Conservation (phyloP, 2,329 filamentous ascomycete genomes). For the Ascochyta pisi region DNA sequence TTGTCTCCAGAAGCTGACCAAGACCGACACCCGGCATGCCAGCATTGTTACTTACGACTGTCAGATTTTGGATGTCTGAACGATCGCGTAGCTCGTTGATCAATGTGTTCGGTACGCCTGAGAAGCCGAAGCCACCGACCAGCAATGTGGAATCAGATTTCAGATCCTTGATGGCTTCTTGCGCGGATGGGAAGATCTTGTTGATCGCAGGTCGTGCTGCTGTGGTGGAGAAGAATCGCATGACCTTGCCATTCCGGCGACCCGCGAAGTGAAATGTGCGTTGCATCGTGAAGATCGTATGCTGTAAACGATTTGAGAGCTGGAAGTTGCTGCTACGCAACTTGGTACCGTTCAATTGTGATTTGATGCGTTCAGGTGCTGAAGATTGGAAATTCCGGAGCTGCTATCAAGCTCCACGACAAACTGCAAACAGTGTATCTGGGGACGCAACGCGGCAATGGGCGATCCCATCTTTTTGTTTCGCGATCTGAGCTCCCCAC, state of each 20-base stretch:
- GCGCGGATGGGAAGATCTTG: constrained; percentile 49
- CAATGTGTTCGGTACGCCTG: constrained; percentile 49
- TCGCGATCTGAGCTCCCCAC: constrained; percentile 42
- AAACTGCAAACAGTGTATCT: constrained; percentile 1
- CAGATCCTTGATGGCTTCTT: constrained; percentile 50
- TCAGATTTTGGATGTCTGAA: constrained; percentile 57
- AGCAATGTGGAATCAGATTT: constrained; percentile 47
- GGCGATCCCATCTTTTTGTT: constrained; percentile 27
- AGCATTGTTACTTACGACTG: constrained; percentile 82
- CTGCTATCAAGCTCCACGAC: constrained; percentile 4
- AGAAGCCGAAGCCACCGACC: constrained; percentile 50
- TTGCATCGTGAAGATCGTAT: constrained; percentile 36
- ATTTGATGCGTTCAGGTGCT: neutral
- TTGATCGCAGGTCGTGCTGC: constrained; percentile 45
- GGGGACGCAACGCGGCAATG: constrained; percentile 12
- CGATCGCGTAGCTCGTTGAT: constrained; percentile 50
- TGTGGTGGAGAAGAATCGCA: constrained; percentile 47
- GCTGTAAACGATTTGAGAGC: neutral
- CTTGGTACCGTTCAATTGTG: neutral
- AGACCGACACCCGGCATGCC: constrained; percentile 74
- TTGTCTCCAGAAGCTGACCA: constrained; percentile 70
- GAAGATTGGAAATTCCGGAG: neutral
- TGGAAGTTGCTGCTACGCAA: neutral
- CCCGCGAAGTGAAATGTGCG: constrained; percentile 44
- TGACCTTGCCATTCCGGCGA: constrained; percentile 38